These are phyloP conservation scores for Thelonectria olida DNA, from an alignment of 2,329 filamentous ascomycete species.

Conservation along the genomic window DNA sequence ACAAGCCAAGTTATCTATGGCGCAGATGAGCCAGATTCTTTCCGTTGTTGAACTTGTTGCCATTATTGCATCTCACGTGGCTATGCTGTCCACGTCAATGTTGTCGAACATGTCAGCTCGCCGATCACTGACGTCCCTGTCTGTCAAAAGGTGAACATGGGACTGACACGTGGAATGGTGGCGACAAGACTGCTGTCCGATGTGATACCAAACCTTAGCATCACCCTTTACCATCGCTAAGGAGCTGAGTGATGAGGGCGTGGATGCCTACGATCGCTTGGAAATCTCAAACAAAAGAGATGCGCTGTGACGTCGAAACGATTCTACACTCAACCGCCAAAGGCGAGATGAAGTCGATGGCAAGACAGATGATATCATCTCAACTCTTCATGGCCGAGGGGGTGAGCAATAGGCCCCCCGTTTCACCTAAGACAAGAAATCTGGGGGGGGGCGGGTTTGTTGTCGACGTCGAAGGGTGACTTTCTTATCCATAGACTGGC, in stretches of 20 bases:
- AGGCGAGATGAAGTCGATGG: background rate
- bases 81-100: background rate
- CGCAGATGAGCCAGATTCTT: background rate
- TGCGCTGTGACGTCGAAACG: background rate
- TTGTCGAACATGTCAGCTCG: too few relatives aligned
- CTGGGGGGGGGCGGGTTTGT: background rate
- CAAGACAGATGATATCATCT: background rate
- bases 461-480: background rate
- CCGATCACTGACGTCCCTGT: background rate
- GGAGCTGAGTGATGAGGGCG: background rate
- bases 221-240: background rate
- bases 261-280: background rate
- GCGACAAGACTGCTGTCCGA: background rate
- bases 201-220: background rate
- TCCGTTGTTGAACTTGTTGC: background rate
- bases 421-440: background rate
- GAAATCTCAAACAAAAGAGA: background rate
- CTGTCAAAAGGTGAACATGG: background rate
- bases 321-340: background rate
- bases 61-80: conserved; percentile 8
- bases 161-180: background rate
- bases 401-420: background rate
- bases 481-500: conserved; percentile 4
- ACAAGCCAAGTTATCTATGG: conserved; percentile 3
- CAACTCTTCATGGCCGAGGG: background rate